A percentile compares a stretch with the other conserved stretches of the same genome.
Conservation (phyloP, 2,329 filamentous ascomycete genomes). For the Xylaria sp. region DNA sequence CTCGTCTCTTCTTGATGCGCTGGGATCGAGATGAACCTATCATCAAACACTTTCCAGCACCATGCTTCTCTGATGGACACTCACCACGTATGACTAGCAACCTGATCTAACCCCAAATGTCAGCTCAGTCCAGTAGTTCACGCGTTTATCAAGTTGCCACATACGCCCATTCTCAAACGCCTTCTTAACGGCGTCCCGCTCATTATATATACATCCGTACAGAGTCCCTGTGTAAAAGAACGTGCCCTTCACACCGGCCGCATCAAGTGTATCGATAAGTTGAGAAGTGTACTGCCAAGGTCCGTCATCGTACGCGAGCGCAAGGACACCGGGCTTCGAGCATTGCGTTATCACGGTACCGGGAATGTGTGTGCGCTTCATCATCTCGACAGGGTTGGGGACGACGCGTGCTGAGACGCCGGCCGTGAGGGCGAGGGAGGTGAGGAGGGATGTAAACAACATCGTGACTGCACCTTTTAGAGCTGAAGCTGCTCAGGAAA, state of each 20-base stretch:
- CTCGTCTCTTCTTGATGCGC: too few species aligned
- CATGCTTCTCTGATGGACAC: not conserved
- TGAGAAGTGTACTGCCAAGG: slow-evolving; percentile 45
- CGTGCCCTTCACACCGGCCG: slow-evolving; percentile 45
- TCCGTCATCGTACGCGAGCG: slow-evolving; percentile 51
- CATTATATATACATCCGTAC: slow-evolving; percentile 48
- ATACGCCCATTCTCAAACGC: slow-evolving; percentile 42
- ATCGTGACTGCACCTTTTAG: not conserved
- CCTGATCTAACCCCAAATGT: slow-evolving; percentile 35
- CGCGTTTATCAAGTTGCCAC: not conserved
- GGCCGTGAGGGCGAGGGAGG: slow-evolving; percentile 23
- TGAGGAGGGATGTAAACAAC: slow-evolving; percentile 19
- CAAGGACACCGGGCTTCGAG: slow-evolving; percentile 40
- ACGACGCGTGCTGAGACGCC: slow-evolving; percentile 24
- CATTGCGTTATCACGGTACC: slow-evolving; percentile 44
- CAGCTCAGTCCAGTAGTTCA: not conserved
- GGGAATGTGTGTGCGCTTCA: slow-evolving; percentile 37
- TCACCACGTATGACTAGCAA: slow-evolving; percentile 50
- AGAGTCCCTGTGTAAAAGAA: slow-evolving; percentile 50
- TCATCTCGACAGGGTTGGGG: slow-evolving; percentile 37
- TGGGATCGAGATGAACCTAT: too few species aligned
- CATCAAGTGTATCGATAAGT: slow-evolving; percentile 47
- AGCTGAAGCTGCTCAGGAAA: not conserved
- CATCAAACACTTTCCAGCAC: not conserved
- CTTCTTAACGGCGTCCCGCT: slow-evolving; percentile 47